Percentiles rank a stretch among this genome's conserved stretches.
Evolutionary conservation across 306 rosid species (phyloP).

Genomic region (Ceratonia siliqua): DNA sequence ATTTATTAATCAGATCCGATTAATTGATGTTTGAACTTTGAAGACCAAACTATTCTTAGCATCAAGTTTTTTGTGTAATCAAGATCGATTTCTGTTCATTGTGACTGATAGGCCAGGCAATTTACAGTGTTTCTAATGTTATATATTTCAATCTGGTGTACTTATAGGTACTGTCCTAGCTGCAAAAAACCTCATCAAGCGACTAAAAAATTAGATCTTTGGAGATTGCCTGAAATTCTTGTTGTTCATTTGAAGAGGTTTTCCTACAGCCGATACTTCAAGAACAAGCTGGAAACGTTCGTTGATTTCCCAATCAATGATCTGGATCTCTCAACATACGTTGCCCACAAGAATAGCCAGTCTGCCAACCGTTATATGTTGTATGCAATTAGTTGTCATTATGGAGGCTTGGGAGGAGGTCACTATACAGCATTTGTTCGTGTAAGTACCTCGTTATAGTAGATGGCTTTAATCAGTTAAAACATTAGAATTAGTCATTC

Average conservation of each 20-base stretch:
- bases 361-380: constrained; percentile 51
- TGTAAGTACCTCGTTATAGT: constrained; percentile 49
- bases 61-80: constrained; percentile 27
- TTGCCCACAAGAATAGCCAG: constrained; percentile 37
- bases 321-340: constrained; percentile 58
- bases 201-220: constrained; percentile 75
- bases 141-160: constrained; percentile 27
- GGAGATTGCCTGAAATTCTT: constrained; percentile 87
- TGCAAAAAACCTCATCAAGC: constrained; percentile 79
- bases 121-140: constrained; percentile 16
- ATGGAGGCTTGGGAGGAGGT: constrained; percentile 76
- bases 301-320: constrained; percentile 75
- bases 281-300: constrained; percentile 71
- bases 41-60: too few species aligned
- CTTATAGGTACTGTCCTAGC: constrained; percentile 68
- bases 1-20: too few species aligned
- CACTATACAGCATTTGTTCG: constrained; percentile 80
- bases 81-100: not conserved
- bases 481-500: not conserved
- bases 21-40: too few species aligned
- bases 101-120: not conserved
- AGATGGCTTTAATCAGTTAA: not conserved
- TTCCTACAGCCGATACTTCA: constrained; percentile 45
- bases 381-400: constrained; percentile 82
- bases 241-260: constrained; percentile 84